A percentile compares a stretch with the other conserved stretches of the same genome.
Evolutionary conservation across 768 basidiomycete genomes (phyloP).

Genomic region (Leccinum fibrillosum): DNA sequence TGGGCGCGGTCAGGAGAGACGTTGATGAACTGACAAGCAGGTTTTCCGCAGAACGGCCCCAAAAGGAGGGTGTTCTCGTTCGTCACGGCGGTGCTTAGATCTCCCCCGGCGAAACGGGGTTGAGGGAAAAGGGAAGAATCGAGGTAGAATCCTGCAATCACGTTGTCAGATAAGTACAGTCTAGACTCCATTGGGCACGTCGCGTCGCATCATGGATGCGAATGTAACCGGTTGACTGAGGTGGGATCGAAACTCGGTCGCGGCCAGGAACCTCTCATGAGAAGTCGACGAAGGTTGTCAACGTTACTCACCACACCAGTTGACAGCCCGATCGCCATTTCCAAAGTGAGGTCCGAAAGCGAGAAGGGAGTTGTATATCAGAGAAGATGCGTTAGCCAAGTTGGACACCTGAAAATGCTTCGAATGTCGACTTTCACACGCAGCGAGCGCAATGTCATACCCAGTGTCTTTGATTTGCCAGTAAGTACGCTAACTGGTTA

Average conservation of each 20-base stretch:
- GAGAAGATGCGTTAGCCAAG: slow-evolving; percentile 76
- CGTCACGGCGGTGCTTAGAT: slow-evolving; percentile 11
- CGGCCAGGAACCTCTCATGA: background rate
- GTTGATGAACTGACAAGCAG: slow-evolving; percentile 84
- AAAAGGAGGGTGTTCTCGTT: slow-evolving; percentile 45
- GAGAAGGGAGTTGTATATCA: slow-evolving; percentile 75
- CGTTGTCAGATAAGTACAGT: slow-evolving; percentile 17
- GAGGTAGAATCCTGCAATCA: slow-evolving; percentile 78
- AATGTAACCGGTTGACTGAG: background rate
- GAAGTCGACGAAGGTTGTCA: background rate
- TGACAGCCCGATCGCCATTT: slow-evolving; percentile 60
- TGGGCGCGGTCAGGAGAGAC: slow-evolving; percentile 48
- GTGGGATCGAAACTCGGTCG: background rate
- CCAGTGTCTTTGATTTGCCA: slow-evolving; percentile 75
- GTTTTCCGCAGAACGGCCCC: slow-evolving; percentile 88
- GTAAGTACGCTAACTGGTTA: slow-evolving; percentile 55
- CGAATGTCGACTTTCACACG: slow-evolving; percentile 1
- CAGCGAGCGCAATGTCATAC: slow-evolving; percentile 39
- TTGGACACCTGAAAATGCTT: slow-evolving; percentile 64
- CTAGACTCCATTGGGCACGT: background rate
- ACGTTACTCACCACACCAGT: slow-evolving; percentile 82
- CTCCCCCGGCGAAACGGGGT: slow-evolving; percentile 28
- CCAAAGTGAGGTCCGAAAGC: slow-evolving; percentile 69
- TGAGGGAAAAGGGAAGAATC: slow-evolving; percentile 58
- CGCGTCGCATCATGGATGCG: background rate